Conservation (phyloP, 495 filamentous ascomycete genomes). For the Letharia columbiana region DNA sequence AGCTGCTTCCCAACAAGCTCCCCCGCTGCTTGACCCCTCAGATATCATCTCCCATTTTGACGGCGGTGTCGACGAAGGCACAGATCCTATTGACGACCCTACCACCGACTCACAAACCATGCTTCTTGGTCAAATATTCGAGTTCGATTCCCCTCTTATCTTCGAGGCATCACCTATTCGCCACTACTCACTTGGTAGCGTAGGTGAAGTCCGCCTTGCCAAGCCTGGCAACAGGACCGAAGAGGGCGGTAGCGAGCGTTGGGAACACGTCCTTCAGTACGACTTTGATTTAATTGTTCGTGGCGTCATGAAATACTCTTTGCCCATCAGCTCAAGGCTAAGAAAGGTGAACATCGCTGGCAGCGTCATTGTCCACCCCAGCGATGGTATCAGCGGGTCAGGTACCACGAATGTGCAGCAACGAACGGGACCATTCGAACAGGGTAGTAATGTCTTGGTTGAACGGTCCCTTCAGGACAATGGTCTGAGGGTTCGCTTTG, state of each 20-base stretch:
- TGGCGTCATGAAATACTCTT: conserved; percentile 78
- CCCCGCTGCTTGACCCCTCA: background rate
- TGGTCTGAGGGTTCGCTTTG: background rate
- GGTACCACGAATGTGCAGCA: conserved; percentile 4
- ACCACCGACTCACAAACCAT: conserved; percentile 68
- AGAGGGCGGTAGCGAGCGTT: conserved; percentile 75
- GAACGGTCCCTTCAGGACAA: background rate
- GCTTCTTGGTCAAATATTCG: conserved; percentile 77
- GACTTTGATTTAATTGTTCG: conserved; percentile 87
- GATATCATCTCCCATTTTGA: conserved; percentile 19
- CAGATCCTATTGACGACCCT: conserved; percentile 60
- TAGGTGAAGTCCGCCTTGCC: conserved; percentile 70
- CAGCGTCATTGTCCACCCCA: conserved; percentile 42
- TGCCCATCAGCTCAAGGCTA: conserved; percentile 68
- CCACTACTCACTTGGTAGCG: conserved; percentile 52
- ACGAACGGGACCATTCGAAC: background rate
- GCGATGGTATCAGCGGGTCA: conserved; percentile 28
- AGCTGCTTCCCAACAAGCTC: background rate
- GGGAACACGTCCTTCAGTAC: conserved; percentile 83
- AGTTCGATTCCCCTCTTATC: conserved; percentile 75
- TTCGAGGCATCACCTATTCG: conserved; percentile 86
- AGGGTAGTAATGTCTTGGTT: conserved; percentile 8
- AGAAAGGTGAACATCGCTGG: conserved; percentile 47
- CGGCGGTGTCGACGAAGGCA: conserved; percentile 54
- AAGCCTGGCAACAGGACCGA: conserved; percentile 86